Percentiles rank a stretch among this genome's conserved stretches.
Evolutionary conservation across 169 alveolate genomes (phyloP).

Genomic region (Cyclospora cayetanensis): DNA sequence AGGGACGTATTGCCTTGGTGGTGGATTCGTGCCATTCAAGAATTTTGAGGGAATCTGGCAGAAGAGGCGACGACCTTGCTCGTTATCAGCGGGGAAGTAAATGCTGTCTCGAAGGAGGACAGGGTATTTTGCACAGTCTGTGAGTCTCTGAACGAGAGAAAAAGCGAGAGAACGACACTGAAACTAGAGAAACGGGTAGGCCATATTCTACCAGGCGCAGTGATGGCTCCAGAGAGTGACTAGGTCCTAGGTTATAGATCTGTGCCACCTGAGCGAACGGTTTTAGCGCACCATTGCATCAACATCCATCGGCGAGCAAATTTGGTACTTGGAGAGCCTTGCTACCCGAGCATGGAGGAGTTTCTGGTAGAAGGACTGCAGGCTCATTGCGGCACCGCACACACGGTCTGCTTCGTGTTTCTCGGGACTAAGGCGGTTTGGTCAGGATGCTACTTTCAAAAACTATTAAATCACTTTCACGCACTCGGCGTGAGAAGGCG

Average conservation of each 20-base stretch:
- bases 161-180: too few relatives aligned
- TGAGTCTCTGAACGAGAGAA: slow-evolving; percentile 50
- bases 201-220: not conserved
- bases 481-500: too few relatives aligned
- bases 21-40: slow-evolving; percentile 15
- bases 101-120: slow-evolving; percentile 55
- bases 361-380: slow-evolving; percentile 25
- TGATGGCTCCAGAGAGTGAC: not conserved
- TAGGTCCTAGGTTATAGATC: not conserved
- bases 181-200: not conserved
- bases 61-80: slow-evolving; percentile 6
- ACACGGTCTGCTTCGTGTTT: too few relatives aligned
- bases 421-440: too few relatives aligned
- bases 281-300: slow-evolving; percentile 41
- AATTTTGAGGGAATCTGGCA: slow-evolving; percentile 48
- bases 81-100: slow-evolving; percentile 51
- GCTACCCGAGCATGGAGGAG: slow-evolving; percentile 51
- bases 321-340: slow-evolving; percentile 55
- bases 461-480: too few relatives aligned
- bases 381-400: not conserved
- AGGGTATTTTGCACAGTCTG: slow-evolving; percentile 27
- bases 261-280: not conserved
- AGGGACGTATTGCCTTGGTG: slow-evolving; percentile 19
- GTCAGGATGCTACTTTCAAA: too few relatives aligned
- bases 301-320: slow-evolving; percentile 45